Evolutionary conservation across 352 stramenopile species (phyloP).

Genomic region (Phytophthora rubi): DNA sequence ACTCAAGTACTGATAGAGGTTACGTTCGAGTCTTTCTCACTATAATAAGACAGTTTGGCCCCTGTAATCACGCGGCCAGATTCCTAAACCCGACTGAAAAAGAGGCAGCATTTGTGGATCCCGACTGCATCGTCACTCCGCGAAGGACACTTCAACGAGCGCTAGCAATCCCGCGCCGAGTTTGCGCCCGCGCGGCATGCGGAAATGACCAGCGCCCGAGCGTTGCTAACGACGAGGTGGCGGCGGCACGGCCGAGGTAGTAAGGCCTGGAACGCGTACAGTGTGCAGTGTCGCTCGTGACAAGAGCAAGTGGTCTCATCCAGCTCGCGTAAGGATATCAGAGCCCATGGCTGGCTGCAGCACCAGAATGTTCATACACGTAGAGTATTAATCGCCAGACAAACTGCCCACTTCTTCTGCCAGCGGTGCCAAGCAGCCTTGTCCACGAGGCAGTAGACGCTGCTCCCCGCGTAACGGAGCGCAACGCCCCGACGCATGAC

Average conservation of each 20-base stretch:
- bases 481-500: neutral
- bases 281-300: too few relatives aligned
- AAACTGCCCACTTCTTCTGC: too few relatives aligned
- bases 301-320: too few relatives aligned
- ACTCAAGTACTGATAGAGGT: too few relatives aligned
- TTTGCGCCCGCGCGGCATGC: neutral
- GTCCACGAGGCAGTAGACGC: too few relatives aligned
- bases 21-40: too few relatives aligned
- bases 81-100: neutral
- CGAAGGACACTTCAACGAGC: too few relatives aligned
- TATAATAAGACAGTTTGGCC: too few relatives aligned
- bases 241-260: neutral
- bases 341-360: neutral
- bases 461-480: neutral
- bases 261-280: neutral
- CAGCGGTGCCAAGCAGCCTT: too few relatives aligned
- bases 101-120: too few relatives aligned
- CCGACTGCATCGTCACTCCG: too few relatives aligned
- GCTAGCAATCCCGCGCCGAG: neutral
- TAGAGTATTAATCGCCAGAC: too few relatives aligned
- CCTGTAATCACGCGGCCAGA: neutral
- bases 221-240: neutral
- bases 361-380: neutral
- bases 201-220: neutral
- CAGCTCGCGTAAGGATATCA: neutral